Evolutionary conservation across 352 stramenopile genomes (phyloP), one percentile per base, ranked within the genome.

Genomic region (Phytophthora aleatoria): DNA sequence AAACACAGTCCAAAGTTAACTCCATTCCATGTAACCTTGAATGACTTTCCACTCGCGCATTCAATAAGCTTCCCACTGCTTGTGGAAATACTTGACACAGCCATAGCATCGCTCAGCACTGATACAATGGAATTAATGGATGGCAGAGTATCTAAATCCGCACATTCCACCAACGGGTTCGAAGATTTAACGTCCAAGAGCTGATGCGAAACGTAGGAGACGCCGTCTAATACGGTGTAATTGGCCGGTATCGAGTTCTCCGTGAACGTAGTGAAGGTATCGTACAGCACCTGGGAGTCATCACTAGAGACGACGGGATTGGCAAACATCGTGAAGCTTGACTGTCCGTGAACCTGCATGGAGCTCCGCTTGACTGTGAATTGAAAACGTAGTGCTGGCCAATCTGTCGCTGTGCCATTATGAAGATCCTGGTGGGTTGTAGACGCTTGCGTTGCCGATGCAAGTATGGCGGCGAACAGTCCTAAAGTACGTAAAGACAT

Each of bases 1-100:
- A 44, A 70, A 20, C 74, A 82, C 24, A 82, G 27, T 26, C 69
- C 57, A 45, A 75, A 82, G 28, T 69, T 39, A 57, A 72, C 47
- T 16, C 47, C 61, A 10, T 53, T 50, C 49, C 77, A 72, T 11
- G 39, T 39, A 24, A 68, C 47, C 15, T 61, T 54, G 24, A 71
- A 67, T 24, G 67, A 31, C 8, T 57, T 59, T 16, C 67, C 61
- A 36, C 26, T 53, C 15, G 43, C 44, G 38, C 67, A 71, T 27
- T 64, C 44, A 7, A 66, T 66, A 24, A 15, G 1, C 15, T 47
- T 41, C 5, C 50, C 50, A n/a, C 28, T 55, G 11, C 12, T 53
- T 3, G 44, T 28, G 1, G 47, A 28, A 16, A 47, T 28, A 27
- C 20, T 44, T 7, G 47, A 39, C 10, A 69, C 53, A 0, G 67